A percentile compares a stretch with the other conserved stretches of the same genome.
These are phyloP conservation scores for Auriculariales sp. DNA, from an alignment of 768 basidiomycete genomes.

Conservation along the genomic window DNA sequence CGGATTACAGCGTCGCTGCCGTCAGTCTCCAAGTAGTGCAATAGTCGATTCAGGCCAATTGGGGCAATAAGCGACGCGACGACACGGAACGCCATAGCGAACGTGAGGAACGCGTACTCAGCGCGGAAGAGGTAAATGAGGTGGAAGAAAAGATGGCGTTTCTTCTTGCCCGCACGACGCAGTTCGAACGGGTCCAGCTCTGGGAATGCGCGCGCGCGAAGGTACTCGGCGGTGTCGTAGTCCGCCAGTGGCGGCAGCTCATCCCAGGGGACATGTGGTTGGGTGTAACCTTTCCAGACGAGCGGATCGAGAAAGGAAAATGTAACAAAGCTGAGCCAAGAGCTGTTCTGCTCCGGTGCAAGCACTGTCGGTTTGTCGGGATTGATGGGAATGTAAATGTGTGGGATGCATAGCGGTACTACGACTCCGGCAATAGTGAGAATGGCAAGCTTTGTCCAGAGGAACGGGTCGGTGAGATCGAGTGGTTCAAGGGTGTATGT, in stretches of 20 bases:
- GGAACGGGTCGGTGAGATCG: neutral
- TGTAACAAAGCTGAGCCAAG: conserved; percentile 25
- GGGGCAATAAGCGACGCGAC: neutral
- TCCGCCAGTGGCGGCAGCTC: conserved; percentile 34
- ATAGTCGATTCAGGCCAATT: neutral
- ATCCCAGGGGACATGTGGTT: conserved; percentile 29
- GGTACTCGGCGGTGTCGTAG: conserved; percentile 19
- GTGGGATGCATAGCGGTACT: conserved; percentile 1
- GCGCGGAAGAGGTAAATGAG: neutral
- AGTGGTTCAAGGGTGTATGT: conserved; percentile 2
- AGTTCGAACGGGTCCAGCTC: neutral
- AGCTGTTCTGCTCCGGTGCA: conserved; percentile 35
- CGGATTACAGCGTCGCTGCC: conserved; percentile 22
- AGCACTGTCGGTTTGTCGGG: conserved; percentile 15
- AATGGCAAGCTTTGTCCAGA: neutral
- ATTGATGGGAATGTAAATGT: conserved; percentile 3
- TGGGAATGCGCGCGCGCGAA: conserved; percentile 8
- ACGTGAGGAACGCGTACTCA: neutral
- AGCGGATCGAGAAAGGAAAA: conserved; percentile 43
- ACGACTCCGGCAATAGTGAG: conserved; percentile 2
- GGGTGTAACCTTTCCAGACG: conserved; percentile 26
- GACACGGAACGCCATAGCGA: neutral
- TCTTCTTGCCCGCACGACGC: neutral
- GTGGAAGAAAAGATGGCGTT: neutral
- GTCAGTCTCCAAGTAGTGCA: conserved; percentile 20